Evolutionary conservation across 805 yeast species (phyloP).

Genomic region (Spathaspora boniae): DNA sequence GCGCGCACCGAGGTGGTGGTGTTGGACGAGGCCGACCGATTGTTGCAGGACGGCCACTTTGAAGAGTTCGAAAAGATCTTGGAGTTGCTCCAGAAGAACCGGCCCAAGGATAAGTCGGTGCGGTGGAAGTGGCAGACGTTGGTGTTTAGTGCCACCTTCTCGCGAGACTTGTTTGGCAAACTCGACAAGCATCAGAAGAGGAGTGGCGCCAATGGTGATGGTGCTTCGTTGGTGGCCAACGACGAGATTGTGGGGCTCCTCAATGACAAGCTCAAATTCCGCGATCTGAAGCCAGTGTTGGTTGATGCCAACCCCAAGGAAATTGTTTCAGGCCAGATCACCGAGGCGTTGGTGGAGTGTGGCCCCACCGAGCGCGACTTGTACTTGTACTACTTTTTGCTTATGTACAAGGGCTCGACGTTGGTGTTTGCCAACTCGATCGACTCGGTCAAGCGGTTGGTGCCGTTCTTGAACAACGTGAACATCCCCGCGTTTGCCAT

Average conservation of each 20-base stretch:
- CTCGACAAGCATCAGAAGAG: slow-evolving; percentile 42
- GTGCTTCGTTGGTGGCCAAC: slow-evolving; percentile 38
- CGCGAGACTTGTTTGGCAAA: slow-evolving; percentile 75
- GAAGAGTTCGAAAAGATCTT: slow-evolving; percentile 82
- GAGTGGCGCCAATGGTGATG: slow-evolving; percentile 20
- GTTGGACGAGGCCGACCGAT: slow-evolving; percentile 93
- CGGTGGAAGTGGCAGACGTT: slow-evolving; percentile 69
- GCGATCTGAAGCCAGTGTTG: slow-evolving; percentile 59
- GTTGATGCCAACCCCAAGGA: slow-evolving; percentile 87
- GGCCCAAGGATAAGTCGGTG: slow-evolving; percentile 36
- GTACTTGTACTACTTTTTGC: slow-evolving; percentile 79
- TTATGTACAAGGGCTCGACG: slow-evolving; percentile 85
- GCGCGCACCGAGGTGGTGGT: slow-evolving; percentile 54
- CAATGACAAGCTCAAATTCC: slow-evolving; percentile 67
- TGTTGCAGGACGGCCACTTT: slow-evolving; percentile 93
- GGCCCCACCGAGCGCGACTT: slow-evolving; percentile 86
- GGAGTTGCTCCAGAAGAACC: slow-evolving; percentile 53
- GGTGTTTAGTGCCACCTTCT: slow-evolving; percentile 94
- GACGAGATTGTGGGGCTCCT: slow-evolving; percentile 66
- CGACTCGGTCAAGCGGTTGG: slow-evolving; percentile 85
- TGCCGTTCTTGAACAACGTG: slow-evolving; percentile 68
- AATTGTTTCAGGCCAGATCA: slow-evolving; percentile 66
- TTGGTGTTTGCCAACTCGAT: slow-evolving; percentile 93
- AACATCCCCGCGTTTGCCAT: slow-evolving; percentile 69
- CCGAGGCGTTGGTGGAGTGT: slow-evolving; percentile 90